Evolutionary conservation across 2,329 filamentous ascomycete genomes (phyloP), one percentile per base, ranked within the genome.

Genomic region (Sporothrix sp.): DNA sequence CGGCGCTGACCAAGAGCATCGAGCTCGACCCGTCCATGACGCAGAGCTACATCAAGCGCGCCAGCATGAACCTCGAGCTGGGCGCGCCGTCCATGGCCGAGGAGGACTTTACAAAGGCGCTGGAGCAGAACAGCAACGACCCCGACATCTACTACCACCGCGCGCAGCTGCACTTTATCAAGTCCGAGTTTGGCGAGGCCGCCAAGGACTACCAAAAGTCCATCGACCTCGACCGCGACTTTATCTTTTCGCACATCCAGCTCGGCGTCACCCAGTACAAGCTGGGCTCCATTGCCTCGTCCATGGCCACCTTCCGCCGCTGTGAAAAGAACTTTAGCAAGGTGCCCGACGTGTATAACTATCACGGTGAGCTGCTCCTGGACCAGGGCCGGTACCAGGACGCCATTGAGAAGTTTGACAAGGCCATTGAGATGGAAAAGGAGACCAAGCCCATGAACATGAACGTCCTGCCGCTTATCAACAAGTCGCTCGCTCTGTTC

Each of bases 201-300:
- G 90, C 93, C 54, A 95, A 94, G 73, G 93, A 98, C 71, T 98
- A 98, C 73, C 93, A 98, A 68, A 96, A 95, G 72, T 97, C 93
- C 3, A 98, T 98, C 62, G 93, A 98, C 61, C 79, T 98, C 27
- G 93, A 98, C 73, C 79, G 82, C 60, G 83, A 87, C 59, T 98
- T 98, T 70, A 98, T 98, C 72, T 98, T 95, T 78, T 97, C 91
- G 7, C 93, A 98, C 72, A 98, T 98, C 63, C 93, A 98, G 70
- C 86, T 98, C 38, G 93, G 93, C 67, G 93, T 98, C 48, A 98
- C 93, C 45, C 93, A 98, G 71, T 98, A 98, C 76, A 98, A 98
- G 82, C 94, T 97, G 85, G 93, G 93, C 59, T 95, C 88, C 27
- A 86, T 98, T 52, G 93, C 93, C 7, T 96, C 90, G 8, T 95